Evolutionary conservation across 768 basidiomycete genomes (phyloP).

Genomic region (Lactifluus pinguis): DNA sequence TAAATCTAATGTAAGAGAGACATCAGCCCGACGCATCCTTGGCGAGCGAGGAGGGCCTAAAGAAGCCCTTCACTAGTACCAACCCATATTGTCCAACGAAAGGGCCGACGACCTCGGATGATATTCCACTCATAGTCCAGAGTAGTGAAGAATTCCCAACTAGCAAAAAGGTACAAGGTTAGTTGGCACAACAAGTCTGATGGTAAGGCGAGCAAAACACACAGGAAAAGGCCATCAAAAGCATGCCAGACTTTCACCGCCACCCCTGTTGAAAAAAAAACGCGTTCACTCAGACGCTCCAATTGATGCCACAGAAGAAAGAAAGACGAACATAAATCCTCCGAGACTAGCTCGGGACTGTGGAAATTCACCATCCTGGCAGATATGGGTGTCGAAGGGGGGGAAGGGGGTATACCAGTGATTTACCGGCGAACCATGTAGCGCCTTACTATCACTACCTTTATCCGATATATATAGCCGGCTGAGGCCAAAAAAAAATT

Average conservation of each 20-base stretch:
- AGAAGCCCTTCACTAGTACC: background rate
- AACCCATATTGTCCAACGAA: slow-evolving; percentile 1
- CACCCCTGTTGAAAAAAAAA: background rate
- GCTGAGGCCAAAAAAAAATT: background rate
- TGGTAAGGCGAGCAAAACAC: background rate
- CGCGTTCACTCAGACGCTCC: background rate
- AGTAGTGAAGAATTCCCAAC: background rate
- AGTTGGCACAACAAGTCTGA: too few relatives aligned
- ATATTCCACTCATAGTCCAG: background rate
- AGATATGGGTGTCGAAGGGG: background rate
- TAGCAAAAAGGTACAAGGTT: background rate
- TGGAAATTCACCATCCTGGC: background rate
- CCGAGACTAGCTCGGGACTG: background rate
- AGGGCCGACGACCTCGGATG: background rate
- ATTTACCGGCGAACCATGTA: background rate
- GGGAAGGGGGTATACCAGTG: background rate
- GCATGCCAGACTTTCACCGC: background rate
- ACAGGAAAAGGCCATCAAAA: background rate
- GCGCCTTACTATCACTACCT: background rate
- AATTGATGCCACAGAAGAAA: background rate
- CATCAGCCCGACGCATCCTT: background rate
- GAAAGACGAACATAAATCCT: background rate
- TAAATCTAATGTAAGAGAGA: background rate
- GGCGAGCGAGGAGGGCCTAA: background rate
- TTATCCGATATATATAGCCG: background rate